Conservation (phyloP, 2,329 filamentous ascomycete species). For the Neonectria coccinea region DNA sequence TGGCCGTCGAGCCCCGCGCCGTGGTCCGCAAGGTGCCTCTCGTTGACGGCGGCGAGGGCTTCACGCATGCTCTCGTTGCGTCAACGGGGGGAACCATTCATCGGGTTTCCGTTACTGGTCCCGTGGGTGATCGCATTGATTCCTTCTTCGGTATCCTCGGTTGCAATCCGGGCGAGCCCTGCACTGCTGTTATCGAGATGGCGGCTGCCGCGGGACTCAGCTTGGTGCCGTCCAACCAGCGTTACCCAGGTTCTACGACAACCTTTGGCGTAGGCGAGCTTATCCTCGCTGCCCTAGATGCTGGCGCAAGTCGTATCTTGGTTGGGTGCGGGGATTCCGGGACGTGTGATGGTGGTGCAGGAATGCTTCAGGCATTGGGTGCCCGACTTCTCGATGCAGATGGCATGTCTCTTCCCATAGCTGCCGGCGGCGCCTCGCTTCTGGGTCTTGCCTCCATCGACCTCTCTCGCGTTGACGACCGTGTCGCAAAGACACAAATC, state of each 20-base stretch:
- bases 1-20: conserved; percentile 57
- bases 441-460: conserved; percentile 53
- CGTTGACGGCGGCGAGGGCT: conserved; percentile 66
- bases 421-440: conserved; percentile 56
- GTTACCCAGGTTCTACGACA: conserved; percentile 62
- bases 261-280: conserved; percentile 65
- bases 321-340: conserved; percentile 66
- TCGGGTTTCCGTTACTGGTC: conserved; percentile 56
- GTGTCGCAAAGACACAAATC: conserved; percentile 48
- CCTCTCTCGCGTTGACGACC: conserved; percentile 51
- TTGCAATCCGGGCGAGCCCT: conserved; percentile 34
- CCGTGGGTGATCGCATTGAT: conserved; percentile 54
- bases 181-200: conserved; percentile 64
- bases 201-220: conserved; percentile 64
- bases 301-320: conserved; percentile 59
- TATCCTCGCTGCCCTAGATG: conserved; percentile 58
- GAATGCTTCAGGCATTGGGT: conserved; percentile 66
- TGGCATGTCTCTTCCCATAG: conserved; percentile 52
- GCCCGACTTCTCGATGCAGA: conserved; percentile 55
- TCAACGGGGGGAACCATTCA: conserved; percentile 56
- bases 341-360: conserved; percentile 64
- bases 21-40: conserved; percentile 61
- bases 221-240: conserved; percentile 57
- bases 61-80: conserved; percentile 59
- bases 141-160: conserved; percentile 61